Percentiles rank a stretch among this genome's conserved stretches.
Evolutionary conservation across 2,329 filamentous ascomycete genomes (phyloP).

Genomic region (Trichoderma sp.): DNA sequence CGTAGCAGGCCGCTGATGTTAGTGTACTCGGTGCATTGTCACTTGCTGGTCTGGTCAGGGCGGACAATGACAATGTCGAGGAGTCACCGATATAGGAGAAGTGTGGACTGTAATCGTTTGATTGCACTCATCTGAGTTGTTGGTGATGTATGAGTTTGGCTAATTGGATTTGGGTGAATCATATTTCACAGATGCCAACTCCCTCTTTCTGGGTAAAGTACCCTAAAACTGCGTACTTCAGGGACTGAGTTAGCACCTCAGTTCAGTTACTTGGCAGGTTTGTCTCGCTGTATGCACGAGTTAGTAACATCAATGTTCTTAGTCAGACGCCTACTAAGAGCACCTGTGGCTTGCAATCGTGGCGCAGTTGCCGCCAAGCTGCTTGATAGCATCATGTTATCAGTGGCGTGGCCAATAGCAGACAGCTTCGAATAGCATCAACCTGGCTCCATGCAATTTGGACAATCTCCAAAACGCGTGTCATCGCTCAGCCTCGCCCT

Average conservation of each 20-base stretch:
- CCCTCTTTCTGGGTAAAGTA: not conserved
- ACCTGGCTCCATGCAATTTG: not conserved
- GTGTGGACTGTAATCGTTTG: not conserved
- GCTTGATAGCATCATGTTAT: constrained; percentile 13
- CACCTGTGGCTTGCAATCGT: not conserved
- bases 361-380: not conserved
- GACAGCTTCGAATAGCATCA: constrained; percentile 15
- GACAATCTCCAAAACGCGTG: not conserved
- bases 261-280: not conserved
- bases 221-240: not conserved
- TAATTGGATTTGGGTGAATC: not conserved
- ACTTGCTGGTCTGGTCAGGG: not conserved
- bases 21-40: not conserved
- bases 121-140: not conserved
- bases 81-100: constrained; percentile 5
- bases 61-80: not conserved
- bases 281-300: not conserved
- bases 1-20: not conserved
- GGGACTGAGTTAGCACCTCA: not conserved
- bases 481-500: constrained; percentile 15
- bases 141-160: not conserved
- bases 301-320: not conserved
- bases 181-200: not conserved
- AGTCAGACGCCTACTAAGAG: not conserved
- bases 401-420: constrained; percentile 8